Evolutionary conservation across 257 asterid genomes (phyloP), one percentile per base, ranked within the genome.

Genomic region (Coffea canephora): DNA sequence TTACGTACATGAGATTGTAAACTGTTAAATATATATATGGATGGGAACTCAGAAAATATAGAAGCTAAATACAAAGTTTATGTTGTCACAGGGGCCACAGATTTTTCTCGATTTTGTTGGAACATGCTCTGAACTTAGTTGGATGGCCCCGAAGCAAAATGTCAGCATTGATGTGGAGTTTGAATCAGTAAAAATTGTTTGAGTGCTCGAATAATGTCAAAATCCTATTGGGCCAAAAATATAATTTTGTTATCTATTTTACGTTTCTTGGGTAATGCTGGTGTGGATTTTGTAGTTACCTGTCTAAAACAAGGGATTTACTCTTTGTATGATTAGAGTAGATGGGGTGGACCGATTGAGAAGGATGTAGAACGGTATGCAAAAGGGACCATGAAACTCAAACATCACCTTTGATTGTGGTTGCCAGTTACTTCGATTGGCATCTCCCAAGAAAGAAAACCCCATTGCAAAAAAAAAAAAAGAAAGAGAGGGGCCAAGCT

Each of bases 261-360:
- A 52, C 54, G 10, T 54, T 34, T 68, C 15, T 18, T n/a, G 27
- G 31, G 1, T 57, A n/a, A 43, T 14, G 71, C 71, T 13, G 27
- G 1, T n/a, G n/a, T 12, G 1, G 54, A 66, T 66, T 18, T 18
- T 76, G 79, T 25, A 48, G 65, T 65, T 48, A 16, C 66, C n/a
- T 18, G 9, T 16, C 57, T 64, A 19, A 36, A 48, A 50, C 16
- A 46, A 46, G 70, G 82, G 64, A 49, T 48, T 46, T 21, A 23
- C 41, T 21, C 6, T 50, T 13, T 41, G 61, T 39, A 21, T 69
- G 25, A 78, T 69, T 14, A 39, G 59, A 54, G 73, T 62, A 14
- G 78, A 79, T 73, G 49, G 41, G 19, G 50, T 49, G 73, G 79
- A 77, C 66, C 79, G 50, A 41, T 64, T 79, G 83, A 73, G 34